phyloP scores from a whole-genome alignment of 345 rosid genomes.

The Arabidopsis suecica region DNA sequence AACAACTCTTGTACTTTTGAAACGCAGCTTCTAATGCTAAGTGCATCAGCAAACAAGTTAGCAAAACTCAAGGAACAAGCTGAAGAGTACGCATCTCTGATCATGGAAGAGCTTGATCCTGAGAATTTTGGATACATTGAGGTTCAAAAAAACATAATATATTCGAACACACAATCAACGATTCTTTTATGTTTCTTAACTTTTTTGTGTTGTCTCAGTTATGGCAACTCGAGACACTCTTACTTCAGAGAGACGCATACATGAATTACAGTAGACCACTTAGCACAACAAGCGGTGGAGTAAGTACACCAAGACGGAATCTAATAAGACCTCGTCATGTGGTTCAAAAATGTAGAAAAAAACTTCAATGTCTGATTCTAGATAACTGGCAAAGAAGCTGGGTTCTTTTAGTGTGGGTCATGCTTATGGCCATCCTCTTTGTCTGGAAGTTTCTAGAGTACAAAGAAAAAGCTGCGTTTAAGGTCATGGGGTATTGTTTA shows the following conservation, averaged over 20 bases:
- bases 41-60: slow-evolving; percentile 95
- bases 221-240: slow-evolving; percentile 95
- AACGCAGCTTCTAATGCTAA: slow-evolving; percentile 88
- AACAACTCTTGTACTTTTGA: slow-evolving; percentile 2
- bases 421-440: slow-evolving; percentile 69
- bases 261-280: slow-evolving; percentile 92
- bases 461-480: slow-evolving; percentile 70
- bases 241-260: slow-evolving; percentile 83
- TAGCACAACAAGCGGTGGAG: slow-evolving; percentile 70
- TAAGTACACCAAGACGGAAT: slow-evolving; percentile 66
- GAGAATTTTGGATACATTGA: slow-evolving; percentile 93
- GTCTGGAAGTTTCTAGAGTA: slow-evolving; percentile 89
- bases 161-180: slow-evolving; percentile 10
- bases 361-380: slow-evolving; percentile 57
- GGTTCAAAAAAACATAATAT: slow-evolving; percentile 48
- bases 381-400: slow-evolving; percentile 91
- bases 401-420: slow-evolving; percentile 71
- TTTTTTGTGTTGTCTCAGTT: slow-evolving; percentile 54
- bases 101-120: slow-evolving; percentile 98
- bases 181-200: background rate
- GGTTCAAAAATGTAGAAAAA: slow-evolving; percentile 45
- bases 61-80: slow-evolving; percentile 94
- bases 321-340: slow-evolving; percentile 51
- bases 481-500: slow-evolving; percentile 87
- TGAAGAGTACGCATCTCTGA: slow-evolving; percentile 84